Percentiles rank a stretch among this genome's conserved stretches.
These are phyloP conservation scores for Coffea canephora DNA, from an alignment of 257 asterid genomes.

Conservation along the genomic window DNA sequence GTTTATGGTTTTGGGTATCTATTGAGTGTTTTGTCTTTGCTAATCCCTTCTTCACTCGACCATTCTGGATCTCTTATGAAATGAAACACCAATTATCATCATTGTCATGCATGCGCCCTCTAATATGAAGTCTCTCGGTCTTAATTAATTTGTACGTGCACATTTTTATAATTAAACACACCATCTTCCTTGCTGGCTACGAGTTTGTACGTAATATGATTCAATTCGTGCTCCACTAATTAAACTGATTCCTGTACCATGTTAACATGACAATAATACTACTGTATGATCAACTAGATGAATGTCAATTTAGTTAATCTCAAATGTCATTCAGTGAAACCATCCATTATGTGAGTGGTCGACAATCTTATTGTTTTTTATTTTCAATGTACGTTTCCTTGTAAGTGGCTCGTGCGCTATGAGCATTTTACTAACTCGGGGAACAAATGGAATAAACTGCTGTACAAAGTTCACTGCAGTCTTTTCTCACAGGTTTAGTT, in stretches of 20 bases:
- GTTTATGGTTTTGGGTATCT: constrained; percentile 40
- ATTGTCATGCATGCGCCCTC: background rate
- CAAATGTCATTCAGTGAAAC: too few species aligned
- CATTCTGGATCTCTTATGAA: constrained; percentile 14
- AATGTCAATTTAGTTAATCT: too few species aligned
- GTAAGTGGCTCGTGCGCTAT: background rate
- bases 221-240: too few species aligned
- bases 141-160: too few species aligned
- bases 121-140: background rate
- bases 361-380: background rate
- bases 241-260: too few species aligned
- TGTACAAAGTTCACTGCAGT: constrained; percentile 39
- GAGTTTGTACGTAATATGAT: too few species aligned
- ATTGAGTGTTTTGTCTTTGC: constrained; percentile 38
- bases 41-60: constrained; percentile 27
- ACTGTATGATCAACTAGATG: too few species aligned
- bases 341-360: background rate
- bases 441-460: constrained; percentile 10
- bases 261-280: too few species aligned
- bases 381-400: background rate
- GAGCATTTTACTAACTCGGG: background rate
- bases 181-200: too few species aligned
- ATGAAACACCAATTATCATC: constrained; percentile 19
- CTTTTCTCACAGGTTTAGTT: constrained; percentile 21
- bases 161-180: too few species aligned